phyloP scores from a whole-genome alignment of 2,329 filamentous ascomycete species.

The Fusarium buxicola region DNA sequence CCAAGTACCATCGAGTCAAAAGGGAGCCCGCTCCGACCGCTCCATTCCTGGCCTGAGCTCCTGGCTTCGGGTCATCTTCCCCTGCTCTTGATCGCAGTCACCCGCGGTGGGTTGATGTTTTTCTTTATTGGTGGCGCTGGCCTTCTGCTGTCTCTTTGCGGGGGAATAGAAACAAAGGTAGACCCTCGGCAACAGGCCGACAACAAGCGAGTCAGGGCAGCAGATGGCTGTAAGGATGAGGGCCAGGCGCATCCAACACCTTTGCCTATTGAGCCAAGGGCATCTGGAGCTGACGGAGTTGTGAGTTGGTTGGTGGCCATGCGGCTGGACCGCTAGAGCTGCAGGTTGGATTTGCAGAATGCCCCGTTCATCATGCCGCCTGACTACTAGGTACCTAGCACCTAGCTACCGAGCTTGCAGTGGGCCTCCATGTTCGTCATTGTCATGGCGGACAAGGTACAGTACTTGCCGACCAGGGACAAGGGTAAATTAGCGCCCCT shows the following conservation, averaged over 20 bases:
- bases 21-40: slow-evolving; percentile 29
- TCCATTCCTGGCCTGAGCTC: slow-evolving; percentile 33
- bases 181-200: slow-evolving; percentile 2
- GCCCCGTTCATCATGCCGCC: slow-evolving; percentile 42
- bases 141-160: background rate
- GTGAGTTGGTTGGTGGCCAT: slow-evolving; percentile 37
- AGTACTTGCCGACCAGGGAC: slow-evolving; percentile 38
- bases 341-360: slow-evolving; percentile 38
- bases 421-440: slow-evolving; percentile 46
- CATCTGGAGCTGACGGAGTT: slow-evolving; percentile 23
- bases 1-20: slow-evolving; percentile 25
- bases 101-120: background rate
- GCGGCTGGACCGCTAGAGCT: slow-evolving; percentile 34
- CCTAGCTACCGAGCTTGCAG: slow-evolving; percentile 46
- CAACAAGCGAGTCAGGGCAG: slow-evolving; percentile 22
- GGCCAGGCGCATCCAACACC: slow-evolving; percentile 10
- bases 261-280: slow-evolving; percentile 18
- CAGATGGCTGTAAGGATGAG: slow-evolving; percentile 13
- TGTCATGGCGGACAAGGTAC: too few species aligned
- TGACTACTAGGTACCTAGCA: too few species aligned
- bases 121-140: background rate
- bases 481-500: slow-evolving; percentile 9
- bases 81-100: slow-evolving; percentile 2
- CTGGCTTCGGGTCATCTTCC: slow-evolving; percentile 19
- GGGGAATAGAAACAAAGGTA: too few species aligned